phyloP scores from a whole-genome alignment of 805 yeast species.

The Tetrapisispora nanseiensis region DNA sequence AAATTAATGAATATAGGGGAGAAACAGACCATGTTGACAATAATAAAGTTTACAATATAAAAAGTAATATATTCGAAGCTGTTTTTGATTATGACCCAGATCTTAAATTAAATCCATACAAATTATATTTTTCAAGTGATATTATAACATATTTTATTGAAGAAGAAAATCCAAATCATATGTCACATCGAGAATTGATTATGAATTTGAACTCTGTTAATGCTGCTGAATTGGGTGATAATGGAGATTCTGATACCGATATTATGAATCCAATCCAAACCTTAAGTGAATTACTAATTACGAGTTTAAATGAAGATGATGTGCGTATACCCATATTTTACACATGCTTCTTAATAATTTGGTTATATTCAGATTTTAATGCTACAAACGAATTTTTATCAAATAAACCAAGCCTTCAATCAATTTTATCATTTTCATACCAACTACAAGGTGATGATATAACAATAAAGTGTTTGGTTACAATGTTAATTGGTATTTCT shows the following conservation, averaged over 20 bases:
- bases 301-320: conserved; percentile 53
- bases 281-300: conserved; percentile 59
- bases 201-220: conserved; percentile 31
- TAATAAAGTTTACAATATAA: conserved; percentile 24
- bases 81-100: conserved; percentile 71
- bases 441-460: conserved; percentile 42
- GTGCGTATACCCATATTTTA: conserved; percentile 73
- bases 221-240: too few species aligned
- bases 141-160: conserved; percentile 50
- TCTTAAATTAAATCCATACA: conserved; percentile 71
- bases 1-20: conserved; percentile 36
- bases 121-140: conserved; percentile 72
- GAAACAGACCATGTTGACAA: conserved; percentile 5
- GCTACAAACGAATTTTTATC: conserved; percentile 69
- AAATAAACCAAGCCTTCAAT: conserved; percentile 55
- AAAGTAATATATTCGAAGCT: conserved; percentile 51
- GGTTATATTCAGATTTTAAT: conserved; percentile 68
- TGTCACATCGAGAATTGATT: conserved; percentile 40
- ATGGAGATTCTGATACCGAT: too few species aligned
- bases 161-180: conserved; percentile 34
- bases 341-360: conserved; percentile 57
- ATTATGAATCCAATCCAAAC: conserved; percentile 64
- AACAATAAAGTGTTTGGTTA: conserved; percentile 62
- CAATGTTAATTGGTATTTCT: conserved; percentile 60
- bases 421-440: conserved; percentile 57